Evolutionary conservation across 2,329 filamentous ascomycete genomes (phyloP), one percentile per base, ranked within the genome.

Genomic region (Aureobasidium sp.): DNA sequence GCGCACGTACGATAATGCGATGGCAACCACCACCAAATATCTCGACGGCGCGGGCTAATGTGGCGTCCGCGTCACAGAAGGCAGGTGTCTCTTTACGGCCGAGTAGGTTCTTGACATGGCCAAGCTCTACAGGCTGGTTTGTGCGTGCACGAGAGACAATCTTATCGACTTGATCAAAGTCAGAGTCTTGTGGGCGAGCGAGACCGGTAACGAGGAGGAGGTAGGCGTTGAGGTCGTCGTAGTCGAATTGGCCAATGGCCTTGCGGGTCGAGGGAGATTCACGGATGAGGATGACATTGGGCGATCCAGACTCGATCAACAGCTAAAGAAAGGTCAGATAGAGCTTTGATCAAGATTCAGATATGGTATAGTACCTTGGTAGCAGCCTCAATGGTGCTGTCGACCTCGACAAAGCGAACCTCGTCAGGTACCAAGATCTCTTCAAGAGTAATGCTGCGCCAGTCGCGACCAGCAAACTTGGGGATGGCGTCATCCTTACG

Each of bases 1-100:
- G 82, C 66, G 87, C 85, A 32, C 85, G 85, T 47, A 97, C 85
- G n/a, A 97, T 77, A 5, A 97, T 80, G 50, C 90, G 85, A 74
- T 97, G 94, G 50, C 96, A 86, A 6, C 94, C 94, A 68, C 91
- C 90, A 16, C 93, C 94, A 69, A 99, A 91, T 0, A 89, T 82
- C 73, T 97, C 92, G 63, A 97, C 89, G 1, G 90, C 92, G 67
- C 87, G 87, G 49, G 87, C 82, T 53, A 97, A 78, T 63, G 87
- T 88, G 63, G 90, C 88, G 1, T 85, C 85, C 42, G 87, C 82
- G 0, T 87, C 82, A 3, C 97, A 77, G 0, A 83, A 88, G 8
- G 92, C 82, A 50, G 96, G 78, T 1, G 90, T 84, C 69, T 95
- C 91, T 68, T 89, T 89, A 66, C 81, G 81, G 61, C 79, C 81